phyloP scores from a whole-genome alignment of 331 rosid genomes.

The Rosa hybrid region DNA sequence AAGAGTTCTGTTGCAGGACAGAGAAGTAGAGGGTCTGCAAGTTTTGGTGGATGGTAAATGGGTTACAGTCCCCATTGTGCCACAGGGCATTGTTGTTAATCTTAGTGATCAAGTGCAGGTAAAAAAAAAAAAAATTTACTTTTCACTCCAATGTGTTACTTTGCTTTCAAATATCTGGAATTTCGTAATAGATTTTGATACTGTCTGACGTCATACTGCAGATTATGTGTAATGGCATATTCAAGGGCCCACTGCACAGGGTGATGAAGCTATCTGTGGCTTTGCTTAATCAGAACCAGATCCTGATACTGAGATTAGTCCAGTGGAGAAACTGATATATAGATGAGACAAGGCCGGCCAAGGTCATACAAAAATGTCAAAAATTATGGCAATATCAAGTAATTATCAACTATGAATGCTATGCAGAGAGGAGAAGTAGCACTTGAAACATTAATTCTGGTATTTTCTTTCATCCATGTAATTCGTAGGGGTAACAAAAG shows the following conservation, averaged over 20 bases:
- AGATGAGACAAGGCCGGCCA: slow-evolving; percentile 34
- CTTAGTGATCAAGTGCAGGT: slow-evolving; percentile 84
- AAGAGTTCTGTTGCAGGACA: slow-evolving; percentile 64
- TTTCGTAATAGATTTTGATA: too few relatives aligned
- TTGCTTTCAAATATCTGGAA: too few relatives aligned
- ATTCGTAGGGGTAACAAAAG: too few relatives aligned
- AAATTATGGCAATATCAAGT: slow-evolving; percentile 21
- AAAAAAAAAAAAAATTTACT: not conserved
- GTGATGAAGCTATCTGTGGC: slow-evolving; percentile 49
- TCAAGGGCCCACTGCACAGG: slow-evolving; percentile 48
- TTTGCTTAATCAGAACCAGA: slow-evolving; percentile 18
- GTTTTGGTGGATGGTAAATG: slow-evolving; percentile 57
- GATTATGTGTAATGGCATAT: slow-evolving; percentile 36
- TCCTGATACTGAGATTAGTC: slow-evolving; percentile 32
- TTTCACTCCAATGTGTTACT: too few relatives aligned
- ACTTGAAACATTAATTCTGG: slow-evolving; percentile 31
- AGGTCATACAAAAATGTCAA: slow-evolving; percentile 38
- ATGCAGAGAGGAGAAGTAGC: slow-evolving; percentile 41
- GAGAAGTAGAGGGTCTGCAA: slow-evolving; percentile 71
- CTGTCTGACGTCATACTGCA: too few relatives aligned
- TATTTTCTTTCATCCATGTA: too few relatives aligned
- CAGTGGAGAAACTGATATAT: slow-evolving; percentile 33
- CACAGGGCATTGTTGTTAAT: slow-evolving; percentile 55
- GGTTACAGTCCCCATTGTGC: slow-evolving; percentile 57
- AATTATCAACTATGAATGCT: slow-evolving; percentile 32